Conservation (phyloP, 805 yeast genomes). For the Lipomyces kockii region DNA sequence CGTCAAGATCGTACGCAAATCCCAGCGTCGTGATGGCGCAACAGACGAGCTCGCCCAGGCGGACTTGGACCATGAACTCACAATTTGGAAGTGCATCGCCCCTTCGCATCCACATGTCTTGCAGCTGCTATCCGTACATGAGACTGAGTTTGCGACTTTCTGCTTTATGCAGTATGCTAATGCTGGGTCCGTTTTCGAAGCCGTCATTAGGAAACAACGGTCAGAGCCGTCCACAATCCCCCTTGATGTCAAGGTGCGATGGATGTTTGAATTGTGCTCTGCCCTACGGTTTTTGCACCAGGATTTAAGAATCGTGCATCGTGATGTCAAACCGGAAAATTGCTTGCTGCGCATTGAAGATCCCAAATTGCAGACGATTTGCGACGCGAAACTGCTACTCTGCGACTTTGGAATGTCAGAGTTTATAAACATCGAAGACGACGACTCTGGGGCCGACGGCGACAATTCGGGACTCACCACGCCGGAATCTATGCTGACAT, state of each 20-base stretch:
- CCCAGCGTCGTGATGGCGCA: slow-evolving; percentile 38
- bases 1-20: slow-evolving; percentile 57
- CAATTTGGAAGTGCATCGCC: slow-evolving; percentile 68
- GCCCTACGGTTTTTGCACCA: slow-evolving; percentile 70
- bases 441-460: neutral
- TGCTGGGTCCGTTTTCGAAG: slow-evolving; percentile 82
- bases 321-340: slow-evolving; percentile 83
- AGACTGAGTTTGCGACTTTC: slow-evolving; percentile 65
- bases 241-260: slow-evolving; percentile 14
- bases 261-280: slow-evolving; percentile 55
- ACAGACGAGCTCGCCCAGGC: slow-evolving; percentile 52
- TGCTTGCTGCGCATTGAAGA: slow-evolving; percentile 60
- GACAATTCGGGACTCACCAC: neutral
- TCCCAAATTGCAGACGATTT: slow-evolving; percentile 4
- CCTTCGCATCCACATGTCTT: slow-evolving; percentile 64
- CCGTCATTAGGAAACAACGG: slow-evolving; percentile 17
- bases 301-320: slow-evolving; percentile 68
- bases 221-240: slow-evolving; percentile 35
- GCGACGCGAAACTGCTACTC: slow-evolving; percentile 51
- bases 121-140: slow-evolving; percentile 63
- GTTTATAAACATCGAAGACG: slow-evolving; percentile 28
- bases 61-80: slow-evolving; percentile 71
- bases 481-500: neutral
- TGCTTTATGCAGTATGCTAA: slow-evolving; percentile 69
- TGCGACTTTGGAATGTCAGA: slow-evolving; percentile 91